Evolutionary conservation across 345 rosid species (phyloP).

Genomic region (Gossypium australe): DNA sequence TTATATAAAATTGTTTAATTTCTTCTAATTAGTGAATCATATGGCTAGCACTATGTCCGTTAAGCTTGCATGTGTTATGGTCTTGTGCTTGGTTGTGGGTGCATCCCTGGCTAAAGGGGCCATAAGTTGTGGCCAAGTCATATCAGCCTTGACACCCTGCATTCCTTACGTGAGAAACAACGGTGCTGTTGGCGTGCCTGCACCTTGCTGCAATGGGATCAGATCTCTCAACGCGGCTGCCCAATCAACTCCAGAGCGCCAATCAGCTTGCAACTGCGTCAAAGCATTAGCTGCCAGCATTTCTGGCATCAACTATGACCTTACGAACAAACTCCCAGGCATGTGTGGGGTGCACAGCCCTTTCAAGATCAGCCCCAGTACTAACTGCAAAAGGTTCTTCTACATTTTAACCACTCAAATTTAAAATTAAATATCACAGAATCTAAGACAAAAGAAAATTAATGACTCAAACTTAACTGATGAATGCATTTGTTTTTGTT

Average conservation of each 20-base stretch:
- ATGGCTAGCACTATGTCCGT: conserved; percentile 13
- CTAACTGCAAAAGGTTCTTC: conserved; percentile 24
- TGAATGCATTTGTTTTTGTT: not conserved
- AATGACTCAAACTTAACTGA: not conserved
- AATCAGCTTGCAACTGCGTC: conserved; percentile 42
- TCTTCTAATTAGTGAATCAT: too few relatives aligned
- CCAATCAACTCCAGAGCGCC: conserved; percentile 47
- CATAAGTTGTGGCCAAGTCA: conserved; percentile 39
- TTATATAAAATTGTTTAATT: not conserved
- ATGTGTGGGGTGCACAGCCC: conserved; percentile 41
- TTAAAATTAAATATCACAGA: too few relatives aligned
- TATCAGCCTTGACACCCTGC: conserved; percentile 27
- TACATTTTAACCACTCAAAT: not conserved
- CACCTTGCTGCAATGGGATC: conserved; percentile 46
- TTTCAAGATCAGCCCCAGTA: conserved; percentile 33
- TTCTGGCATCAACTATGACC: conserved; percentile 5
- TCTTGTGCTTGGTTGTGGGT: conserved; percentile 15
- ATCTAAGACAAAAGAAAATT: not conserved
- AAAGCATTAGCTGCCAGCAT: conserved; percentile 12
- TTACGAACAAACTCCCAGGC: conserved; percentile 25
- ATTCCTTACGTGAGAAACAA: conserved; percentile 13
- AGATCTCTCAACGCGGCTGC: conserved; percentile 29
- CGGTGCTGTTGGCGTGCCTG: not conserved
- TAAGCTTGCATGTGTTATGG: conserved; percentile 14
- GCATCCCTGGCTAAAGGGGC: conserved; percentile 27